These are phyloP conservation scores for Pholiota molesta DNA, from an alignment of 768 basidiomycete genomes.

Conservation along the genomic window DNA sequence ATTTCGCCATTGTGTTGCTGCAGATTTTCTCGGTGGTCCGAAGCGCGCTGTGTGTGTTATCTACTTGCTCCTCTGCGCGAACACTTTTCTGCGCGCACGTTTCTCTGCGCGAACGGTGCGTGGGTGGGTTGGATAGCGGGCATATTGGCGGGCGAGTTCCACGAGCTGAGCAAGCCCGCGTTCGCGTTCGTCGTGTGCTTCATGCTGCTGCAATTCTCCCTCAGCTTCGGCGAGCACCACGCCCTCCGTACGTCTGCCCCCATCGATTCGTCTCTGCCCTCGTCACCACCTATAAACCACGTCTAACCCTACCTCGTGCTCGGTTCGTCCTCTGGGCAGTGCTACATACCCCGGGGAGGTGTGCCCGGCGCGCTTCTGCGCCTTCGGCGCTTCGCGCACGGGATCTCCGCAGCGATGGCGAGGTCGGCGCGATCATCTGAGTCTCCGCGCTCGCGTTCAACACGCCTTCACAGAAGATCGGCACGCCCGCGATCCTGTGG, in stretches of 20 bases:
- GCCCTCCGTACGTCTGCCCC: slow-evolving; percentile 46
- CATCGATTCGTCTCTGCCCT: neutral
- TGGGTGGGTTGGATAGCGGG: too few relatives aligned
- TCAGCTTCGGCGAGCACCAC: slow-evolving; percentile 83
- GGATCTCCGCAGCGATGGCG: slow-evolving; percentile 72
- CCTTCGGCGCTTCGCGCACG: slow-evolving; percentile 77
- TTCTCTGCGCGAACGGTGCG: too few relatives aligned
- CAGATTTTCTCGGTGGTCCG: too few relatives aligned
- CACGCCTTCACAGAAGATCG: slow-evolving; percentile 56
- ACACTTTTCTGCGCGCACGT: too few relatives aligned
- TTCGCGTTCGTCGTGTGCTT: slow-evolving; percentile 75
- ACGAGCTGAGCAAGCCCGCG: too few relatives aligned
- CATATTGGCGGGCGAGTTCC: too few relatives aligned
- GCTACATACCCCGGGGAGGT: slow-evolving; percentile 80
- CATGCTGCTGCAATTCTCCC: slow-evolving; percentile 77
- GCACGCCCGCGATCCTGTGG: slow-evolving; percentile 70
- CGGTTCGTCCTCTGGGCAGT: too few relatives aligned
- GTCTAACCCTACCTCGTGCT: too few relatives aligned
- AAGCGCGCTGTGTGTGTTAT: too few relatives aligned
- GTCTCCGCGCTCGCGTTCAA: slow-evolving; percentile 77
- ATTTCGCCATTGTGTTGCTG: too few relatives aligned
- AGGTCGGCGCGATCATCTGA: slow-evolving; percentile 79
- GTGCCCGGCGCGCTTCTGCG: slow-evolving; percentile 77
- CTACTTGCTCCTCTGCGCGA: too few relatives aligned
- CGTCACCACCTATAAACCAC: too few relatives aligned